Evolutionary conservation across 805 yeast species (phyloP), one percentile per base, ranked within the genome.

Genomic region (Torulaspora quercuum): DNA sequence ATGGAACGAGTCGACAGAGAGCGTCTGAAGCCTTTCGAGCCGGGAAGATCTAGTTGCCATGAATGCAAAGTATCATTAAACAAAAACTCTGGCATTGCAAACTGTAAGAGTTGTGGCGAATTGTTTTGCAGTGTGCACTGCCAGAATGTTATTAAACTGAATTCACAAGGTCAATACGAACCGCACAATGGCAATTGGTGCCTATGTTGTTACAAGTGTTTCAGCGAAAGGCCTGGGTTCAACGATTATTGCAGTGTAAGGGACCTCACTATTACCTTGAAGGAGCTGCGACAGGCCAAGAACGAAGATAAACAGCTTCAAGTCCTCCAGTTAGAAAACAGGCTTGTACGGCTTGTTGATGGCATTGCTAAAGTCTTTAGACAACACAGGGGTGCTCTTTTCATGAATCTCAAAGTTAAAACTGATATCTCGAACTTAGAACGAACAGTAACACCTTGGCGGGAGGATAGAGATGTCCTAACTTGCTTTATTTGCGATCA

Each of bases 51-150:
- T 48, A 6, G 63, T 50, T 46, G 69, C 55, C 23, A 43, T 42
- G 21, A 65, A 70, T 33, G 69, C 78, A 0, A 64, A 73, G 29
- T 47, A 59, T 11, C 86, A 77, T 54, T 87, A 82, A 88, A 68
- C 66, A 46, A 72, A 64, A 26, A 27, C 6, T 38, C 31, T 9
- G 52, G 49, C 11, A 17, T 83, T 0, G 59, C 70, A 2, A 81
- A 86, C 55, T 85, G 95, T 59, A 63, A 90, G 15, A 74, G 73
- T 46, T 88, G 95, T 62, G 95, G 95, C 0, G 52, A 66, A 16
- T 56, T 87, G 11, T 85, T 61, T 53, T 87, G 96, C 56, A 71
- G 72, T 41, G 59, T 55, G 18, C 95, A 88, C 60, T 67, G 87
- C 3, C 55, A 63, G 34, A 78, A 68, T 48, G 65, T 70, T 35